Evolutionary conservation across 495 filamentous ascomycete genomes (phyloP), one percentile per base, ranked within the genome.

Genomic region (Xylaria intraflava): DNA sequence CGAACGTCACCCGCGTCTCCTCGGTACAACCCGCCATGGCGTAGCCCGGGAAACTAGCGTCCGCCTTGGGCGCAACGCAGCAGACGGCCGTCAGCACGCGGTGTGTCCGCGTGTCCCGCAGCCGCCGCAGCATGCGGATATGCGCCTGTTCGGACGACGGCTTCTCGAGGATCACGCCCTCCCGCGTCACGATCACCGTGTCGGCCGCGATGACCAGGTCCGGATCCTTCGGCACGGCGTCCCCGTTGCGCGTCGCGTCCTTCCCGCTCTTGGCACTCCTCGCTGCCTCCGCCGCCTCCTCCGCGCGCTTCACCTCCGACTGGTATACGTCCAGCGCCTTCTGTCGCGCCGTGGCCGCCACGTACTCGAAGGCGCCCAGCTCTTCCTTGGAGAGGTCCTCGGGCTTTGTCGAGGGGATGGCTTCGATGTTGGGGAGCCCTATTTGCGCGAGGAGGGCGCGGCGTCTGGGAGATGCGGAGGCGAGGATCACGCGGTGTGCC

Each of bases 131-230:
- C 90, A 95, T 96, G 22, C 76, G 69, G 8, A 90, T 67, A 66
- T 98, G 93, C 36, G 90, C 83, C n/a, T 76, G 77, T 68, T 92
- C 86, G 22, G 69, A 84, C 33, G 81, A 69, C 24, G 93, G 93
- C 70, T 98, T 98, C 78, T 97, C 93, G 22, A 97, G 73, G 33
- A 97, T 87, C 49, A 75, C 64, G 0, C 90, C 93, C 0, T 69
- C 61, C n/a, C 77, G 71, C 27, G 85, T 85, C 8, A 92, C 88
- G 58, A 97, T 87, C 24, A 98, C 74, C 1, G 93, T 98, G 64
- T 97, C 93, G 1, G 93, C 93, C 1, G 90, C 88, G 23, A 98
- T 78, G 33, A 98, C 87, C 0, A 98, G 74, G 9, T 79, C 87
- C 0, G 90, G 92, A 56, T 96, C 93, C 24, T 58, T 57, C n/a